These are phyloP conservation scores for Medicago truncatula DNA, from an alignment of 306 rosid genomes.

Conservation along the genomic window MtrunA17r5.0-ANR NC_053047.1:5954001-5954500, in stretches of 20 bases:
- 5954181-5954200: neutral
- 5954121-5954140: conserved; percentile 15
- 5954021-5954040: too few relatives aligned
- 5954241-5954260: conserved; percentile 15
- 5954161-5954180: conserved; percentile 38
- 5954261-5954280: conserved; percentile 28
- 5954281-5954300: neutral
- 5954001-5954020: conserved; percentile 17
- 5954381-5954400: conserved; percentile 32
- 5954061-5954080: conserved; percentile 35
- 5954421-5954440: conserved; percentile 40
- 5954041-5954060: conserved; percentile 25
- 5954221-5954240: conserved; percentile 56
- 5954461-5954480: conserved; percentile 19
- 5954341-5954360: conserved; percentile 26
- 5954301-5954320: conserved; percentile 18
- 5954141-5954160: conserved; percentile 30
- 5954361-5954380: conserved; percentile 43
- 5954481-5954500: conserved; percentile 18
- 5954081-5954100: conserved; percentile 23
- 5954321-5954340: conserved; percentile 35
- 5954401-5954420: conserved; percentile 51
- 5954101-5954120: conserved; percentile 1
- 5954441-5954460: conserved; percentile 44
- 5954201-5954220: conserved; percentile 44